Evolutionary conservation across 2,329 filamentous ascomycete genomes (phyloP).

Genomic region (Calonectria pseudoreteaudii): DNA sequence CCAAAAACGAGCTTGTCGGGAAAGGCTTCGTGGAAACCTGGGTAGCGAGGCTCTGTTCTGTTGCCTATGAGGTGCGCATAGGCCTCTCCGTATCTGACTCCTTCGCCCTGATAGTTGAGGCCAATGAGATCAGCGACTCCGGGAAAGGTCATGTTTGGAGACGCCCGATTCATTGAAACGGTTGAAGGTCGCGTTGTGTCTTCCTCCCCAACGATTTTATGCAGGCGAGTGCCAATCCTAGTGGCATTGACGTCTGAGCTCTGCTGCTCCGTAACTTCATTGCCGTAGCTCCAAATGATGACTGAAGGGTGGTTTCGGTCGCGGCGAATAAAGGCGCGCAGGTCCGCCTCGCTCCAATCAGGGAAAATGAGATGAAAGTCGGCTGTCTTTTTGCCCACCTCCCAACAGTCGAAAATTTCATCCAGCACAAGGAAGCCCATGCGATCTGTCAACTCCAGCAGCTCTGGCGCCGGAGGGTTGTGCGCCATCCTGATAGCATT

Average conservation of each 20-base stretch:
- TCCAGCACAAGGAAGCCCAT: neutral
- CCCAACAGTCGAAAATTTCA: neutral
- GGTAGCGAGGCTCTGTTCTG: neutral
- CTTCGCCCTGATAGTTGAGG: neutral
- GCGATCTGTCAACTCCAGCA: neutral
- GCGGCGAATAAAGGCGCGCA: neutral
- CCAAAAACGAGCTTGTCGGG: neutral
- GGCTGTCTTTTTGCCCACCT: neutral
- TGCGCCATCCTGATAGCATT: neutral
- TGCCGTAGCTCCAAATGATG: neutral
- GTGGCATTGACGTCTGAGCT: neutral
- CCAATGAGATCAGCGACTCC: neutral
- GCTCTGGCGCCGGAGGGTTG: neutral
- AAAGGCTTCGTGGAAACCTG: neutral
- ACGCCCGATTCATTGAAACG: neutral
- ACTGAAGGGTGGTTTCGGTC: neutral
- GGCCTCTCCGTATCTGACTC: neutral
- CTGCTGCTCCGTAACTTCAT: neutral
- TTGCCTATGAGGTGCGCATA: neutral
- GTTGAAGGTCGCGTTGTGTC: neutral
- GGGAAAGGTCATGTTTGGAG: neutral
- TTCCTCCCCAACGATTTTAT: neutral
- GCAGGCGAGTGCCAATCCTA: neutral
- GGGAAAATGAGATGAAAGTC: slow-evolving; percentile 3
- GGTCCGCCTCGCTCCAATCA: neutral